A percentile compares a stretch with the other conserved stretches of the same genome.
Evolutionary conservation across 192 early-diverging fungal species (phyloP).

Genomic region (Entomortierella chlamydospora): DNA sequence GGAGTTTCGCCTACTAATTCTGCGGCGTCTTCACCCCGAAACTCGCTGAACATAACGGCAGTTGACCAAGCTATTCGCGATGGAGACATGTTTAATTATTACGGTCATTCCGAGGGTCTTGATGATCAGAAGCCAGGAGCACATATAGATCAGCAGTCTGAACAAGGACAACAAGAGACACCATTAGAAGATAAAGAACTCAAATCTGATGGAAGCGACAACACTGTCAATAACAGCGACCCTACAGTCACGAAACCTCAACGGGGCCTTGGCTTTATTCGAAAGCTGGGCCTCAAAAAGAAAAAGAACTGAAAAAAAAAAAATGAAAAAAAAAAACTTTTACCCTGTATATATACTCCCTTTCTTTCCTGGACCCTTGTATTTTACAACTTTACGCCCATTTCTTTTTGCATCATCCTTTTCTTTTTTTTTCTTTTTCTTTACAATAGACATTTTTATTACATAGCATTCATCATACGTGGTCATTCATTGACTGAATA

Average conservation of each 20-base stretch:
- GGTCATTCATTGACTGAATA: neutral
- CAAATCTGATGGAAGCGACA: neutral
- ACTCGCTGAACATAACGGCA: conserved; percentile 20
- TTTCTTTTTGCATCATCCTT: neutral
- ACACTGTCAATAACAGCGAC: no score
- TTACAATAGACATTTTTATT: conserved; percentile 7
- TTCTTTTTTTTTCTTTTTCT: neutral
- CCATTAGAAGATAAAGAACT: neutral
- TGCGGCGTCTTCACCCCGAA: conserved; percentile 30
- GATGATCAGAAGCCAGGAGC: no score
- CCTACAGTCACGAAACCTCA: neutral
- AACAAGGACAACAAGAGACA: conserved; percentile 9
- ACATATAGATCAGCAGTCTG: no score
- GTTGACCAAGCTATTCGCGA: no score
- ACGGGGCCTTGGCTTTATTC: conserved; percentile 29
- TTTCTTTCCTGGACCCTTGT: conserved; percentile 1
- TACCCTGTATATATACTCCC: conserved; percentile 12
- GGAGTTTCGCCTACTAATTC: conserved; percentile 17
- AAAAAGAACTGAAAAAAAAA: conserved; percentile 13
- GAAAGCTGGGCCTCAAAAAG: conserved; percentile 26
- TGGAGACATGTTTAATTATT: no score
- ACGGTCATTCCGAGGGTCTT: no score
- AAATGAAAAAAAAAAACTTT: no score
- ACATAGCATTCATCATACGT: neutral
- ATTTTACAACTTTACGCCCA: conserved; percentile 1